Evolutionary conservation across 371 early-diverging fungal genomes (phyloP), one percentile per base, ranked within the genome.

Genomic region (Encephalitozoon cuniculi): DNA sequence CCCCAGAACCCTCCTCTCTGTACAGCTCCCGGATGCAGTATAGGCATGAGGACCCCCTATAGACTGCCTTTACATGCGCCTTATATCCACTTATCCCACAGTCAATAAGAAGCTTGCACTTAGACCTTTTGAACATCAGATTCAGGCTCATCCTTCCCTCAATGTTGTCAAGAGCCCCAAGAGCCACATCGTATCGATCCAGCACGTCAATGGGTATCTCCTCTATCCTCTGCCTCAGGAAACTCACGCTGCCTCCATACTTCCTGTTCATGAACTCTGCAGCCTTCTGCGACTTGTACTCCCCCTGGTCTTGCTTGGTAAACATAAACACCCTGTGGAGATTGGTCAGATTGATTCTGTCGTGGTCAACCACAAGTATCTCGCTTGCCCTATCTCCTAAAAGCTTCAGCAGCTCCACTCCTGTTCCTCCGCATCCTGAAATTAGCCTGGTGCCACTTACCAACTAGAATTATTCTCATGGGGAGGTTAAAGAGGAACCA

Each of bases 261-360:
- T 64, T 55, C 15, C 40, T 21, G 40, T 52, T 64, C 9, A 44
- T 8, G 18, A 73, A 67, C 34, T 43, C 44, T 0, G 39, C 41
- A 23, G 51, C 67, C 21, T 55, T 67, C 66, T 74, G 39, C 18
- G 77, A 51, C 51, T 82, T 82, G 51, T 52, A 63, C 21, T 25
- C 51, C 1, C 84, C 78, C 41, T 55, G 30, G 51, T 82, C 78
- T 53, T 64, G 40, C n/a, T 77, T 79, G 80, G 84, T 82, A 85
- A 89, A 91, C 43, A 90, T 81, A 79, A 90, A 90, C 80, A 90
- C 90, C 52, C 91, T 87, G 82, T 89, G 89, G 67, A 91, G 82
- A 83, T 91, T 91, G 65, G 87, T 87, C 43, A 89, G 76, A 71
- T 89, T 89, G 53, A 91, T 88, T 30, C 88, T 89, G 81, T 91